These are phyloP conservation scores for Inosperma sp. DNA, from an alignment of 768 basidiomycete genomes.

Conservation along the genomic window DNA sequence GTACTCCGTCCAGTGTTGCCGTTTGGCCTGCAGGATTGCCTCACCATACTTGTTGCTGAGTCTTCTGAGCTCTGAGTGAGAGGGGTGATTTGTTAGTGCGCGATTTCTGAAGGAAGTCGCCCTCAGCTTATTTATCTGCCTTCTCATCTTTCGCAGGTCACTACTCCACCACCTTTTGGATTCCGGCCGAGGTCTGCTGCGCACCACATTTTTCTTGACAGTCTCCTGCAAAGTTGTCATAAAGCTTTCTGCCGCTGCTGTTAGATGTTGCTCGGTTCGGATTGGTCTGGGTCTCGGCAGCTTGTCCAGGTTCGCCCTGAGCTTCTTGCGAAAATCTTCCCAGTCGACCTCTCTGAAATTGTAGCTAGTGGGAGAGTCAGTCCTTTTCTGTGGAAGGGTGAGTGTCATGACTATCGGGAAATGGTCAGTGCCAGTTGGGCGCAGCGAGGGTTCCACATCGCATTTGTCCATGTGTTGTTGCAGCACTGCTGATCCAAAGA, in stretches of 20 bases:
- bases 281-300: neutral
- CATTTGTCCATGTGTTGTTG: constrained; percentile 25
- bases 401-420: constrained; percentile 33
- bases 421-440: constrained; percentile 35
- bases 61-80: constrained; percentile 14
- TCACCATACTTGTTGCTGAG: constrained; percentile 14
- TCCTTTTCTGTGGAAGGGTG: constrained; percentile 14
- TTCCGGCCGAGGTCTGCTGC: neutral
- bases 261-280: neutral
- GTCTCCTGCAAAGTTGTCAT: constrained; percentile 9
- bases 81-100: constrained; percentile 16
- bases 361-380: neutral
- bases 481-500: constrained; percentile 28
- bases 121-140: constrained; percentile 14
- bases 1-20: constrained; percentile 24
- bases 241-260: neutral
- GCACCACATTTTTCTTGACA: constrained; percentile 1
- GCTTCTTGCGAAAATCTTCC: constrained; percentile 21
- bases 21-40: constrained; percentile 19
- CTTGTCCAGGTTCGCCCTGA: constrained; percentile 20
- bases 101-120: constrained; percentile 4
- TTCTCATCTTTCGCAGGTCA: constrained; percentile 20
- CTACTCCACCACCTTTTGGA: constrained; percentile 21
- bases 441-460: constrained; percentile 11
- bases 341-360: constrained; percentile 21